These are phyloP conservation scores for Colletotrichum eremochloae DNA, from an alignment of 2,329 filamentous ascomycete genomes.

Conservation along the genomic window DNA sequence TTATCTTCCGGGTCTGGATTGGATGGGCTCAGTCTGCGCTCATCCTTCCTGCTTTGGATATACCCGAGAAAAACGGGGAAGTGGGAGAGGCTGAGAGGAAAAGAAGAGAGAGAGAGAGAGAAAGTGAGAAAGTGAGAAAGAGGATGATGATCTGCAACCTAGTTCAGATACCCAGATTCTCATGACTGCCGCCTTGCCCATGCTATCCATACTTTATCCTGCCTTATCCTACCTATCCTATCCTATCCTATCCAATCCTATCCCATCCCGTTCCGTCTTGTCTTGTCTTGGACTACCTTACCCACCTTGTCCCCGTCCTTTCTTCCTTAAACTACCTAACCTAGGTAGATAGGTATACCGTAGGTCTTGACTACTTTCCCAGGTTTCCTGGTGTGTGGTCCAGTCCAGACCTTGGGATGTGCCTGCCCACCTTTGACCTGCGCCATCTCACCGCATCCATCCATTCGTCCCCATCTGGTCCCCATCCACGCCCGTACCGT, in stretches of 20 bases:
- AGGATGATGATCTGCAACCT: background rate
- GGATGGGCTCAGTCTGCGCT: background rate
- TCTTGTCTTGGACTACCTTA: no score
- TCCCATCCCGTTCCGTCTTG: no score
- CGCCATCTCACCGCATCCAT: slow-evolving; percentile 5
- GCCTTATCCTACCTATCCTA: background rate
- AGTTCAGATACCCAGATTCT: background rate
- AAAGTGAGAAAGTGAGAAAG: background rate
- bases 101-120: background rate
- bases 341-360: no score
- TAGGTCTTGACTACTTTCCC: no score
- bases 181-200: background rate
- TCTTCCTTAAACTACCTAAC: no score
- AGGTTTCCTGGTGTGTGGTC: no score
- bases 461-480: slow-evolving; percentile 3
- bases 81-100: background rate
- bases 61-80: background rate
- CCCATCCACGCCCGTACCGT: slow-evolving; percentile 6
- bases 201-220: background rate
- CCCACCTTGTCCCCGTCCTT: no score
- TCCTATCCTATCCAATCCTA: no score
- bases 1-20: slow-evolving; percentile 6
- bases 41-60: background rate
- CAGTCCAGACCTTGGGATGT: slow-evolving; percentile 12
- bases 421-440: slow-evolving; percentile 1